Evolutionary conservation across 2,329 filamentous ascomycete genomes (phyloP), one percentile per base, ranked within the genome.

Genomic region (Triangularia verruculosa): DNA sequence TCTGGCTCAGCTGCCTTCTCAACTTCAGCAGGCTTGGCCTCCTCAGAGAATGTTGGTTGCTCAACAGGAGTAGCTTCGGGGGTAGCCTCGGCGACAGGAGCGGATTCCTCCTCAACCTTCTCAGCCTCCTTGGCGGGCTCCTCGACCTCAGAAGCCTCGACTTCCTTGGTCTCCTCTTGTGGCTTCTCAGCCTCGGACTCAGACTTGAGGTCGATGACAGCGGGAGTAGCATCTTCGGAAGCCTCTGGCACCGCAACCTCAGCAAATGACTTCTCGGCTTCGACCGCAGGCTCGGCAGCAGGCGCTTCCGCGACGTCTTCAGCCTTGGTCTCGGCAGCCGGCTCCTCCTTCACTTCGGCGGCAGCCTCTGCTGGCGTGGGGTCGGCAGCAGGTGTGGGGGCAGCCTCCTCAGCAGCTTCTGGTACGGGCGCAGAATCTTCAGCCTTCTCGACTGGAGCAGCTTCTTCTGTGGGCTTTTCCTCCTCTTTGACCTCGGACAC

Each of bases 261-360:
- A n/a, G 43, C 57, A 8, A 20, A 27, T 7, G 57, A 8, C 34
- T 59, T 54, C 39, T 62, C 61, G 13, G 27, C 17, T 30, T 58
- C 61, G 39, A 32, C 27, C 20, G 13, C 58, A 13, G 52, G 17
- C 20, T 61, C 28, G 17, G n/a, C 51, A 20, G 34, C 62, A n/a
- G 34, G 25, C n/a, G 34, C 11, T 30, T 66, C 61, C 4, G 39
- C 13, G 15, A 32, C 22, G 43, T 64, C 62, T n/a, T 66, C 52
- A n/a, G 59, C 4, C 39, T 63, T 47, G 20, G 32, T 15, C 53
- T 69, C 64, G 2, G 39, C 57, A 27, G 34, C 7, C n/a, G 59
- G 28, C n/a, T 61, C 60, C 25, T 61, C 62, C 24, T 61, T 70
- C 65, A 39, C 34, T 17, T 58, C 34, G 25, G 9, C 34, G 17